Base-by-base conservation (phyloP, 257 asterid species). In the Nemophila menziesii region DNA sequence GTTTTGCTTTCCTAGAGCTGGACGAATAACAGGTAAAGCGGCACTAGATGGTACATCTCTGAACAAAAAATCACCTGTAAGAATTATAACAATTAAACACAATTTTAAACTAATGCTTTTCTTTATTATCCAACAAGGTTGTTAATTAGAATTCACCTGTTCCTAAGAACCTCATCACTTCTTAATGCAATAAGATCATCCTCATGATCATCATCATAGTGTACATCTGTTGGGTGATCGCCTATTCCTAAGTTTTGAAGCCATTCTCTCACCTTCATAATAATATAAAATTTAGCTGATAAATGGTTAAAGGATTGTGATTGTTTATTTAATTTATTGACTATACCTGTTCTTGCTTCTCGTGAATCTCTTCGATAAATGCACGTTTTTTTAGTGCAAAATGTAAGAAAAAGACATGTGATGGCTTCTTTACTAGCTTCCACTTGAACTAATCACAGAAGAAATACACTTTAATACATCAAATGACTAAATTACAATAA, bases 41-140 rank as follows among this genome's bases (percentile, higher is more conserved):
- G 97, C 97, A 70, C 72, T 84, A 60, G 97, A 89, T 33, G 97
- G 97, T 44, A 89, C 97, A 80, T 84, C 93, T 83, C 97, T 89
- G 93, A 78, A 89, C 93, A 89, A 89, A 80, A 84, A 89, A 89
- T 53, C 66, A 73, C 94, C 94, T 78, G 92, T 90, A 72, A 81
- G 96, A 76, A 81, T 66, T 48, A 70, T 75, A 67, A 67, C 54
- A 63, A 79, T 85, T 76, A 81, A 74, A 75, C 72, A 62, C 78
- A 70, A 73, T 78, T 54, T n/a, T n/a, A 55, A 56, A 66, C 62
- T 54, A 54, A 55, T 52, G 63, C 52, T 63, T 48, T 63, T 56
- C 46, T 37, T 56, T 60, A 57, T 60, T 44, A 55, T 46, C 52
- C 53, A n/a, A 43, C 55, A 49, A 36, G 61, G 49, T 17, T 22